Percentiles rank a stretch among this genome's conserved stretches.
phyloP scores from a whole-genome alignment of 352 stramenopile genomes.

The Pythium insidiosum region DNA sequence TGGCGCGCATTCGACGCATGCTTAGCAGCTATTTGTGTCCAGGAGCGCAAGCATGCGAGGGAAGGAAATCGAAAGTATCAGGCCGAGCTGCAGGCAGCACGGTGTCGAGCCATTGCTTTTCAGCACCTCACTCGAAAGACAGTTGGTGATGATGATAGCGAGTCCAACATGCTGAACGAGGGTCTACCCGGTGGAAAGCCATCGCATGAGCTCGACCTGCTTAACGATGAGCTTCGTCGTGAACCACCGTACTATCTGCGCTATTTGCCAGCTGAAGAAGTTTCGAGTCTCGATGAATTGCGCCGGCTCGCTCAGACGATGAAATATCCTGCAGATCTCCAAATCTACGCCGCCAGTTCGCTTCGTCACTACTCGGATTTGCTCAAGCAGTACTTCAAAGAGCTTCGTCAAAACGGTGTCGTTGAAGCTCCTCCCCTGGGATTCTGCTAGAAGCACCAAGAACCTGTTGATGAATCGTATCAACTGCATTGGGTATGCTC shows the following conservation, averaged over 20 bases:
- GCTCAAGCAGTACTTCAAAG: conserved; percentile 60
- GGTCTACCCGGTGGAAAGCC: conserved; percentile 43
- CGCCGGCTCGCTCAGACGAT: conserved; percentile 41
- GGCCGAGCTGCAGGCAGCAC: conserved; percentile 34
- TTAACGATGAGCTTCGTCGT: conserved; percentile 45
- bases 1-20: conserved; percentile 75
- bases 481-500: no score
- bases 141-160: conserved; percentile 21
- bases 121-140: conserved; percentile 36
- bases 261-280: conserved; percentile 55
- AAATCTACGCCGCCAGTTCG: conserved; percentile 51
- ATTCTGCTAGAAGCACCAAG: conserved; percentile 8
- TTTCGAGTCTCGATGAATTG: conserved; percentile 51
- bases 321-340: conserved; percentile 39
- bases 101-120: conserved; percentile 42
- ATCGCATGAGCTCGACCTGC: conserved; percentile 42
- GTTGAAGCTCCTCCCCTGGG: conserved; percentile 47
- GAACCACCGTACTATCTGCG: conserved; percentile 70
- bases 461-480: no score
- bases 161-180: conserved; percentile 30
- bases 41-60: conserved; percentile 43
- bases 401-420: conserved; percentile 28
- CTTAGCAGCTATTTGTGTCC: conserved; percentile 45
- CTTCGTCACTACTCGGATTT: conserved; percentile 57
- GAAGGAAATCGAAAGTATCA: conserved; percentile 61